Percentiles rank a stretch among this genome's conserved stretches.
These are phyloP conservation scores for Pseudogymnoascus sp. DNA, from an alignment of 2,329 filamentous ascomycete genomes.

Conservation along the genomic window DNA sequence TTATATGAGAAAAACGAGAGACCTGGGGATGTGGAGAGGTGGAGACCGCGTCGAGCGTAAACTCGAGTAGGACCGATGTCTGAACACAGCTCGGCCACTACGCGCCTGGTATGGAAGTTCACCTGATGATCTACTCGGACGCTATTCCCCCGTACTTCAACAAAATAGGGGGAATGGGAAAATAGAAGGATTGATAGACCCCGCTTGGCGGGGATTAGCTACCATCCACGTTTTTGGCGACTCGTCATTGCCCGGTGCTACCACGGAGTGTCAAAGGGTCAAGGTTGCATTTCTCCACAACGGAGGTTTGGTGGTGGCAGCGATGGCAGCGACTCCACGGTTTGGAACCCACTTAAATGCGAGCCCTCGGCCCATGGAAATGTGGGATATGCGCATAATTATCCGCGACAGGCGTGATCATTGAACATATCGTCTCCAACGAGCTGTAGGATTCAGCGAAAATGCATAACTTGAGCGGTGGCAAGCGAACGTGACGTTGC, in stretches of 20 bases:
- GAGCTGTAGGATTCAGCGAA: neutral
- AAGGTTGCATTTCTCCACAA: conserved; percentile 1
- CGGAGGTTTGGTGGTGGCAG: neutral
- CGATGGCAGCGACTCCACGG: neutral
- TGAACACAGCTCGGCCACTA: neutral
- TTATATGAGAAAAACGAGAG: neutral
- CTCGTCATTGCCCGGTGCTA: neutral
- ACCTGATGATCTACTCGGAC: conserved; percentile 5
- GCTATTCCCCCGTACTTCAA: conserved; percentile 2
- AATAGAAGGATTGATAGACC: neutral
- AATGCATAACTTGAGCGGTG: neutral
- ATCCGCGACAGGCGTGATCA: neutral
- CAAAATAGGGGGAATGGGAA: neutral
- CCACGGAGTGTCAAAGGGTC: neutral
- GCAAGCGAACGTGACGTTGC: neutral
- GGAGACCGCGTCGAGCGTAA: neutral
- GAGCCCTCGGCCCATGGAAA: neutral
- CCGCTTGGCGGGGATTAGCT: neutral
- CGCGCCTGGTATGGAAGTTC: neutral
- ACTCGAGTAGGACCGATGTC: conserved; percentile 7
- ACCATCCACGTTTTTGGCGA: conserved; percentile 1
- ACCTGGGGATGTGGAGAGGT: neutral
- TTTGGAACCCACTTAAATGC: neutral
- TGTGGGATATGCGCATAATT: neutral
- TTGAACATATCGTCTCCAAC: neutral